Percentiles rank a stretch among this genome's conserved stretches.
phyloP scores from a whole-genome alignment of 2,329 filamentous ascomycete species.

The Nemania sp. region DNA sequence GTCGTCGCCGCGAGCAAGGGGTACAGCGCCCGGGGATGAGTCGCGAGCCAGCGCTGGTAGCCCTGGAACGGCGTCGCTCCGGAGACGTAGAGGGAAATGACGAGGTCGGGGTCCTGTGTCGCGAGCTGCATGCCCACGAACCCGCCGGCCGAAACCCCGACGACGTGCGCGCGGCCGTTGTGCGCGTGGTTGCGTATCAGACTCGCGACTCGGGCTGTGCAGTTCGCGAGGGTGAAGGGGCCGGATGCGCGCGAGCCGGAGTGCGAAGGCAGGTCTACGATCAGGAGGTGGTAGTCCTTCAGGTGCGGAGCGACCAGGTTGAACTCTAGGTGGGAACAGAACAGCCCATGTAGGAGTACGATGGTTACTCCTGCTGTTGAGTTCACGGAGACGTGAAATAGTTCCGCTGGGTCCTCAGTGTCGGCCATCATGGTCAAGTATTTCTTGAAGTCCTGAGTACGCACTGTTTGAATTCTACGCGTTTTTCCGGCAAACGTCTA shows the following conservation, averaged over 20 bases:
- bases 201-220: slow-evolving; percentile 42
- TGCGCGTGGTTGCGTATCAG: slow-evolving; percentile 47
- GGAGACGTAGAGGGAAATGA: slow-evolving; percentile 43
- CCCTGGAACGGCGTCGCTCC: slow-evolving; percentile 36
- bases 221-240: slow-evolving; percentile 37
- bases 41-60: slow-evolving; percentile 37
- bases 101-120: slow-evolving; percentile 42
- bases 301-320: slow-evolving; percentile 42
- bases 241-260: slow-evolving; percentile 42
- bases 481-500: too few species aligned
- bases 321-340: slow-evolving; percentile 43
- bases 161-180: slow-evolving; percentile 44
- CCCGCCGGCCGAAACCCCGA: slow-evolving; percentile 48
- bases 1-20: slow-evolving; percentile 37
- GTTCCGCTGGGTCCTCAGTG: not conserved
- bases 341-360: slow-evolving; percentile 42
- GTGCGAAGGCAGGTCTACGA: slow-evolving; percentile 47
- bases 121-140: slow-evolving; percentile 44
- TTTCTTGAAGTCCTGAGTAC: not conserved
- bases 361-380: slow-evolving; percentile 31
- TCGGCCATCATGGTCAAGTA: not conserved
- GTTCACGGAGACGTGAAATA: slow-evolving; percentile 11
- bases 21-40: slow-evolving; percentile 34
- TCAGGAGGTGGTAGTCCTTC: slow-evolving; percentile 45
- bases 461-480: too few species aligned